Base-by-base conservation (phyloP, 352 stramenopile species). In the Globisporangium megalacanthum region DNA sequence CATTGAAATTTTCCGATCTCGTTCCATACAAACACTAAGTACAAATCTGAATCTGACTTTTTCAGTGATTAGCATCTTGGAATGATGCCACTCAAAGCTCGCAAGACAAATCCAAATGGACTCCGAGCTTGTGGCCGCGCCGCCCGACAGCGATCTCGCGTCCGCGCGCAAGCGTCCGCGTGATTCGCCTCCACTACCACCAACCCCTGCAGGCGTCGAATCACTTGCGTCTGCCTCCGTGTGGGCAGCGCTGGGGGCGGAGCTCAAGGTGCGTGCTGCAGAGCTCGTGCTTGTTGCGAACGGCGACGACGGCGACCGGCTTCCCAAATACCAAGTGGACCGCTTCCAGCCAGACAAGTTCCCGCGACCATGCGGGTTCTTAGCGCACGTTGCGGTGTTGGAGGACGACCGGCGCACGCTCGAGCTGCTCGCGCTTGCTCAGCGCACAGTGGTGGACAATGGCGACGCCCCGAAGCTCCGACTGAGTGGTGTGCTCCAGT, bases 291-390 rank as follows among this genome's bases (percentile, higher is more conserved):
- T 9, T 17, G 22, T 48, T 19, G 42, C 42, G 42, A 48, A 17
- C 6, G 22, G 42, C 42, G 42, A 48, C 42, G 42, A 48, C 42
- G 42, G n/a, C 42, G 42, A 48, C 15, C 42, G 36, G 11, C 31
- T 55, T 14, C 55, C 55, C 15, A 61, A 49, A 19, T 61, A 61
- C 55, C 54, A 61, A 8, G 55, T 61, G 11, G 55, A 61, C 25
- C 55, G 36, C 19, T 61, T 61, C 55, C 55, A 50, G 8, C 55
- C 47, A 19, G 46, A 49, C 36, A 55, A 49, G 35, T 61, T 56
- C 46, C 55, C 55, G 4, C 52, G 50, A 11, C 17, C 13, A n/a
- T 17, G 39, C 29, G 55, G 55, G 36, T 61, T 61, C 25, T 13
- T 61, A 4, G 37, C 55, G 37, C 55, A 61, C 48, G 20, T 55